phyloP scores from a whole-genome alignment of 345 rosid genomes.

The Populus simonii region DNA sequence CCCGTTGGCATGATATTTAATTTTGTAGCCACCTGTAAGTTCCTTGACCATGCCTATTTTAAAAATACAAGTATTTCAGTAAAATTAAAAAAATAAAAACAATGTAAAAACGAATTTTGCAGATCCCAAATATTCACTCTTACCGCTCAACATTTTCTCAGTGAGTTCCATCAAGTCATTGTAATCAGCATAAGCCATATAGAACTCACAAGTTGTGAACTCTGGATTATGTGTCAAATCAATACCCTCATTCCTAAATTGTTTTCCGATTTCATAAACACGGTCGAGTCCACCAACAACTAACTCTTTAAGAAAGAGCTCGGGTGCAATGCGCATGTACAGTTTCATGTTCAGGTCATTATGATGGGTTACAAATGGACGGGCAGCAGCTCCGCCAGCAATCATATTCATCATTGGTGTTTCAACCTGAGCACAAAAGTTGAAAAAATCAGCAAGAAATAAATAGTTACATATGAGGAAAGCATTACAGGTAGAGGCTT shows the following conservation, averaged over 20 bases:
- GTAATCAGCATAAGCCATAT: constrained; percentile 98
- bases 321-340: constrained; percentile 96
- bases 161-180: constrained; percentile 88
- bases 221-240: constrained; percentile 98
- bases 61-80: neutral
- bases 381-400: constrained; percentile 98
- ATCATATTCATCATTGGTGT: constrained; percentile 99
- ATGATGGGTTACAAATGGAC: constrained; percentile 94
- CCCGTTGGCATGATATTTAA: constrained; percentile 84
- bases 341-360: constrained; percentile 85
- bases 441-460: neutral
- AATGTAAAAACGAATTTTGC: neutral
- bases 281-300: constrained; percentile 92
- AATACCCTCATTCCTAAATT: constrained; percentile 95
- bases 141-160: constrained; percentile 85
- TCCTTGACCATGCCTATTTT: constrained; percentile 79
- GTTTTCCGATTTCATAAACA: constrained; percentile 96
- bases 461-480: neutral
- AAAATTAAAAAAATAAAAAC: neutral
- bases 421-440: constrained; percentile 55
- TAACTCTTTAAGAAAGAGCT: constrained; percentile 80
- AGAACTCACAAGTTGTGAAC: constrained; percentile 97
- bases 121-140: constrained; percentile 3
- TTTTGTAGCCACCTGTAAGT: constrained; percentile 83
- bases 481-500: neutral